phyloP scores from a whole-genome alignment of 2,329 filamentous ascomycete species.

The Mycogone perniciosa region DNA sequence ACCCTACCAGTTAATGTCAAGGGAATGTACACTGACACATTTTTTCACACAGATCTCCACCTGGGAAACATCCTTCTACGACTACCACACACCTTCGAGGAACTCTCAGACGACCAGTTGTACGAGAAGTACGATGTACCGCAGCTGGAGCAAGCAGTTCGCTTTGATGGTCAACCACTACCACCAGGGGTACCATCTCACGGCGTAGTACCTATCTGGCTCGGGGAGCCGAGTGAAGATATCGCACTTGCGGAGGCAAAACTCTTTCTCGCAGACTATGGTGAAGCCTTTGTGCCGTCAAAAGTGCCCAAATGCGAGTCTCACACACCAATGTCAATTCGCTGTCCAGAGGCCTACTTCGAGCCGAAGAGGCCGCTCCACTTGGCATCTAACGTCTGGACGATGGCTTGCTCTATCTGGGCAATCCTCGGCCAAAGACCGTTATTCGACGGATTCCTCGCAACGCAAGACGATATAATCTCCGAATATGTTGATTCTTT shows the following conservation, averaged over 20 bases:
- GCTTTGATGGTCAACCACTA: slow-evolving; percentile 16
- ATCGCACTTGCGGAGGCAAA: slow-evolving; percentile 21
- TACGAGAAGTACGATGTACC: slow-evolving; percentile 22
- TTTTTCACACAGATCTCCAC: slow-evolving; percentile 31
- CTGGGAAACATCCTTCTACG: slow-evolving; percentile 29
- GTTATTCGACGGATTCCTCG: slow-evolving; percentile 16
- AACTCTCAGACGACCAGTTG: slow-evolving; percentile 19
- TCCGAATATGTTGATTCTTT: slow-evolving; percentile 17
- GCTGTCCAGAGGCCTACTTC: slow-evolving; percentile 31
- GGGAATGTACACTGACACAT: too few species aligned
- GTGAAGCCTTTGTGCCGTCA: slow-evolving; percentile 26
- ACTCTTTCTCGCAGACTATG: slow-evolving; percentile 28
- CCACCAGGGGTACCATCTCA: slow-evolving; percentile 24
- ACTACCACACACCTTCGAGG: slow-evolving; percentile 16
- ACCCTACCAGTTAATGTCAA: too few species aligned
- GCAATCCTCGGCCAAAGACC: slow-evolving; percentile 24
- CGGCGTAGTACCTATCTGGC: slow-evolving; percentile 26
- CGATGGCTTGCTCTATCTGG: slow-evolving; percentile 31
- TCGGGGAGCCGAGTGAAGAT: slow-evolving; percentile 27
- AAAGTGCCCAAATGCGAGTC: slow-evolving; percentile 20
- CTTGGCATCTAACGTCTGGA: slow-evolving; percentile 34
- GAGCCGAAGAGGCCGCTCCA: slow-evolving; percentile 27
- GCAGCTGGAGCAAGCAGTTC: slow-evolving; percentile 18
- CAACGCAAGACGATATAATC: slow-evolving; percentile 15
- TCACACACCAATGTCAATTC: slow-evolving; percentile 23